Percentiles rank a stretch among this genome's conserved stretches.
Conservation (phyloP, 176 grass and related monocot species). For the Avena atlantica region DNA sequence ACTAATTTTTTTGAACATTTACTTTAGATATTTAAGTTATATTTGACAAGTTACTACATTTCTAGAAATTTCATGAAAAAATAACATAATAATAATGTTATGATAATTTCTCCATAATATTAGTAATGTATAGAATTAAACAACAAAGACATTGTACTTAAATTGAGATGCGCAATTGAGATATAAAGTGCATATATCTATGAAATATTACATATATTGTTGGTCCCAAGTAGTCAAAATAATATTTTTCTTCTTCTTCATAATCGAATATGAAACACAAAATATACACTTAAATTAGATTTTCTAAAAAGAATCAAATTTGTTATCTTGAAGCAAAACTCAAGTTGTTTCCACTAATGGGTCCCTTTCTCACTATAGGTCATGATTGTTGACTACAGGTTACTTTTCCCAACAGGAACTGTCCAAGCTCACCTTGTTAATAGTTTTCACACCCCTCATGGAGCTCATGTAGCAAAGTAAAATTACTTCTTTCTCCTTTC, state of each 20-base stretch:
- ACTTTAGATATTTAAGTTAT: not conserved
- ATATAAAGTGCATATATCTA: not conserved
- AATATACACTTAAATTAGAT: too few species aligned
- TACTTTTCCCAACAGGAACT: slow-evolving; percentile 71
- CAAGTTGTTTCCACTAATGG: not conserved
- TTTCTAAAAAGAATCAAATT: not conserved
- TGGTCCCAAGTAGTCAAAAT: not conserved
- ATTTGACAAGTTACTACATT: too few species aligned
- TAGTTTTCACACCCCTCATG: slow-evolving; percentile 74
- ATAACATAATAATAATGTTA: too few species aligned
- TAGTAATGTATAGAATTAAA: not conserved
- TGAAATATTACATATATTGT: not conserved
- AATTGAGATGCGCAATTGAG: not conserved
- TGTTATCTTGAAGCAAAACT: not conserved
- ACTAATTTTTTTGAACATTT: not conserved
- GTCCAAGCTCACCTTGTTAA: slow-evolving; percentile 72
- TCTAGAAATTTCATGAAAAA: too few species aligned
- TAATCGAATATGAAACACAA: too few species aligned
- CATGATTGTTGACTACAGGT: slow-evolving; percentile 68
- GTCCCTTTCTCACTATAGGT: slow-evolving; percentile 34
- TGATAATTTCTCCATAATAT: not conserved
- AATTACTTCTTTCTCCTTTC: not conserved
- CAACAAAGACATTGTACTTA: not conserved
- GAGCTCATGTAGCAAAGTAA: slow-evolving; percentile 67
- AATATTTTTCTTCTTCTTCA: too few species aligned